Base-by-base conservation (phyloP, 1,284 basidiomycete species). In the Pascua sp. region DNA sequence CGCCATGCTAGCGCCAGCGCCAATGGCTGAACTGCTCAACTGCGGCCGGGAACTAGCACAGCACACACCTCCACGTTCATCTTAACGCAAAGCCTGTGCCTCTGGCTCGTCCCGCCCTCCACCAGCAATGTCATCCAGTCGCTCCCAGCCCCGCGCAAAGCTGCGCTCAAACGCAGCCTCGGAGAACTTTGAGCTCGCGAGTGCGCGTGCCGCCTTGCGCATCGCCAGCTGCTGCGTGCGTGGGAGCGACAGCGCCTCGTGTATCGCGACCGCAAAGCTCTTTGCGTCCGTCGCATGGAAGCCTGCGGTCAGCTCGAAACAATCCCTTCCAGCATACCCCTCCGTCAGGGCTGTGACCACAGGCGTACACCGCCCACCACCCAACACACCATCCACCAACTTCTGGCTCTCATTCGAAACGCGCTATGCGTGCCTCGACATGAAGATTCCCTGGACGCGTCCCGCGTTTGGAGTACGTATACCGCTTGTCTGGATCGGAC, bases 271-370 rank as follows among this genome's bases (percentile, higher is more conserved):
- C 0, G 91, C 90, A 68, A 92, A 98, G 16, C 83, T 82, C 42
- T 83, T 80, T 0, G 86, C 75, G 1, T 82, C 81, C 1, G 80
- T 83, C 0, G 92, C 94, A 71, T 96, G 94, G 76, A 85, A 95
- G 16, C 93, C 92, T 85, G 73, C 62, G 24, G 55, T 54, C 24
- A 57, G 58, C 16, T 45, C 15, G 13, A 37, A 38, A 32, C 24
- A 32, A 3, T 32, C 24, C 24, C 24, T 32, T 32, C 24, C 24
- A 32, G 24, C 24, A 32, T 32, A 32, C 24, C 24, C 24, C 24
- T 32, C 24, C 3, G 24, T 7, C 24, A 32, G 24, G 24, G 18
- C 11, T 17, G 16, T 9, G 2, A 4, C n/a, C n/a, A n/a, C n/a
- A n/a, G n/a, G n/a, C n/a, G n/a, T n/a, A n/a, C n/a, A n/a, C n/a